Percentiles rank a stretch among this genome's conserved stretches.
phyloP scores from a whole-genome alignment of 257 asterid genomes.

The Salvia splendens region DNA sequence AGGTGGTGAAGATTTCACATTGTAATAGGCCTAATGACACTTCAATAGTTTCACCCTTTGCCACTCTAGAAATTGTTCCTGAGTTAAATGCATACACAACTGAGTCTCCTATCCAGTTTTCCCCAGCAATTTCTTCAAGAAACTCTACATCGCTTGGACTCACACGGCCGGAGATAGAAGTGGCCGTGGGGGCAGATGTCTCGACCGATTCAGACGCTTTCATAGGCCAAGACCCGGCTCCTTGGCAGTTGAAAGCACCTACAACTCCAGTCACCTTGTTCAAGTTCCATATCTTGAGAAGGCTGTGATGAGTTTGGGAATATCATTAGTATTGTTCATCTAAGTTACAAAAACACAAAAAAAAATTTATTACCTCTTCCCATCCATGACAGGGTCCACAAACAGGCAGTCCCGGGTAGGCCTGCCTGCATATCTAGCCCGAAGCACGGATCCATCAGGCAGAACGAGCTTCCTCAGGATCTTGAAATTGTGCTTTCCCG shows the following conservation, averaged over 20 bases:
- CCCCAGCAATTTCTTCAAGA: slow-evolving; percentile 51
- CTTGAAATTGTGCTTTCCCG: slow-evolving; percentile 60
- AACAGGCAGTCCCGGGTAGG: slow-evolving; percentile 68
- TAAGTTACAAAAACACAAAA: no score
- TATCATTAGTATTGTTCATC: background rate
- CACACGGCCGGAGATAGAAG: slow-evolving; percentile 39
- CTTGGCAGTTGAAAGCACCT: slow-evolving; percentile 80
- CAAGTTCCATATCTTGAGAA: slow-evolving; percentile 79
- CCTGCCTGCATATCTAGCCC: slow-evolving; percentile 67
- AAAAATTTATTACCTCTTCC: slow-evolving; percentile 40
- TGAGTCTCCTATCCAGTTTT: slow-evolving; percentile 48
- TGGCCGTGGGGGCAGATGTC: background rate
- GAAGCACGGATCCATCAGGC: slow-evolving; percentile 65
- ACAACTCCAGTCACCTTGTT: slow-evolving; percentile 59
- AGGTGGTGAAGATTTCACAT: slow-evolving; percentile 59
- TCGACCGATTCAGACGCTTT: slow-evolving; percentile 32
- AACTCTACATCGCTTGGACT: slow-evolving; percentile 56
- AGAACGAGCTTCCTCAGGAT: slow-evolving; percentile 61
- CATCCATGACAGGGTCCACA: slow-evolving; percentile 62
- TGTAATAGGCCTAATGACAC: slow-evolving; percentile 44
- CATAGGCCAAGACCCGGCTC: slow-evolving; percentile 63
- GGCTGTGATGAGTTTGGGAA: slow-evolving; percentile 28
- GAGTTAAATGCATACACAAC: slow-evolving; percentile 41
- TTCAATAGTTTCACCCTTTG: slow-evolving; percentile 33
- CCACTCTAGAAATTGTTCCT: slow-evolving; percentile 50